phyloP scores from a whole-genome alignment of 345 rosid genomes.

The thale cress (Arabidopsis thaliana) region DNA sequence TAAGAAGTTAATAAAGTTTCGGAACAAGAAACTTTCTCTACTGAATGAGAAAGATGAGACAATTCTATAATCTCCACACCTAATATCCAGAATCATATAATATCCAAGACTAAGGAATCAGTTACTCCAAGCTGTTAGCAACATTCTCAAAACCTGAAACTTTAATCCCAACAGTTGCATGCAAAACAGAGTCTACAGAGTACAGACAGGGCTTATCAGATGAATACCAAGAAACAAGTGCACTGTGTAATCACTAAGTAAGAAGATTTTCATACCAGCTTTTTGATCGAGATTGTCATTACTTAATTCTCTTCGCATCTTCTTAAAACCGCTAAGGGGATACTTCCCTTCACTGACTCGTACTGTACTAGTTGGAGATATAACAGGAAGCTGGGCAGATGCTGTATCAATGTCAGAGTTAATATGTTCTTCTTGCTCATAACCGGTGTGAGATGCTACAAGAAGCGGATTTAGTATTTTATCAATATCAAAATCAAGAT shows the following conservation, averaged over 20 bases:
- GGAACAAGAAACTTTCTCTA: not conserved
- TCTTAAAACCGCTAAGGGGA: conserved; percentile 28
- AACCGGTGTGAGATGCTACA: conserved; percentile 30
- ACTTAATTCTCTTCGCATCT: conserved; percentile 33
- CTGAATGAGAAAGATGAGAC: conserved; percentile 10
- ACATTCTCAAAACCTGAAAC: conserved; percentile 4
- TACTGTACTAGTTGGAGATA: conserved; percentile 23
- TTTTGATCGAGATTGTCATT: conserved; percentile 6
- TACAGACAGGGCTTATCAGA: not conserved
- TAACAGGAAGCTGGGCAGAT: conserved; percentile 22
- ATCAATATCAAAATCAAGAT: conserved; percentile 26
- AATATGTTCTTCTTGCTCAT: conserved; percentile 26
- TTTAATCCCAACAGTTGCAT: conserved; percentile 25
- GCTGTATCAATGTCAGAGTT: conserved; percentile 36
- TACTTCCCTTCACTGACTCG: conserved; percentile 27
- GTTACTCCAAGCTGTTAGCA: conserved; percentile 4
- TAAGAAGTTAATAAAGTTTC: not conserved
- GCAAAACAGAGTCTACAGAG: not conserved
- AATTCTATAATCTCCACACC: not conserved
- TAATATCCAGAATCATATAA: conserved; percentile 6
- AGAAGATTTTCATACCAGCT: conserved; percentile 23
- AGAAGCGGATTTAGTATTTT: conserved; percentile 16
- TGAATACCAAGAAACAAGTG: not conserved
- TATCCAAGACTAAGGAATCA: not conserved
- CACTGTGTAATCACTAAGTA: conserved; percentile 15